phyloP scores from a whole-genome alignment of 1,139 yeast species.

The Blastobotrys malaysiensis region DNA sequence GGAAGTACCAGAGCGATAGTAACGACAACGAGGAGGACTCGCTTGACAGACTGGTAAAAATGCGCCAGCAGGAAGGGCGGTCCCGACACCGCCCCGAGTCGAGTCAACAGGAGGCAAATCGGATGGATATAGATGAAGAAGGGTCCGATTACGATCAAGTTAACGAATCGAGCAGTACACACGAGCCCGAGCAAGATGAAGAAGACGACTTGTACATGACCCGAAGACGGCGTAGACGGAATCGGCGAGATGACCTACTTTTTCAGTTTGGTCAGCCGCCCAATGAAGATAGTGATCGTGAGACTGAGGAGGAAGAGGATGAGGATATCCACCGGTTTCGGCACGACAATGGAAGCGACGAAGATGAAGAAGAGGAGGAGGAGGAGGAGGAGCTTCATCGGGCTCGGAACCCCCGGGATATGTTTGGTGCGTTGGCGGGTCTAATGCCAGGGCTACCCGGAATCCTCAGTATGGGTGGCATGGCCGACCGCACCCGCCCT shows the following conservation, averaged over 20 bases:
- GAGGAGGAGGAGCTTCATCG: constrained; percentile 4
- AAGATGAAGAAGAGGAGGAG: constrained; percentile 8
- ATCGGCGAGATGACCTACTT: background rate
- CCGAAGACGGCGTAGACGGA: background rate
- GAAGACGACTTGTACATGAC: constrained; percentile 1
- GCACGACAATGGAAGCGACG: constrained; percentile 1
- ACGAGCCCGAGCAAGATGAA: constrained; percentile 6
- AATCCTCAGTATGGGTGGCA: constrained; percentile 26
- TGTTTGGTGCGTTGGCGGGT: constrained; percentile 29
- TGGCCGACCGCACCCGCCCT: constrained; percentile 24
- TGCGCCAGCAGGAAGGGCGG: constrained; percentile 7
- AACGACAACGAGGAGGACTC: constrained; percentile 9
- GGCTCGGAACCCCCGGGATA: constrained; percentile 11
- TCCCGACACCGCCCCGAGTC: background rate
- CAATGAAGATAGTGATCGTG: background rate
- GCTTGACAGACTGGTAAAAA: constrained; percentile 5
- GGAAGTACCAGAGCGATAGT: background rate
- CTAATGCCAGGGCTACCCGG: constrained; percentile 35
- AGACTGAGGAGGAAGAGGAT: constrained; percentile 7
- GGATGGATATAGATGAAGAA: constrained; percentile 6
- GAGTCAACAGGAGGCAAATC: constrained; percentile 3
- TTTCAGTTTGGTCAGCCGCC: background rate
- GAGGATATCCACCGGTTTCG: background rate
- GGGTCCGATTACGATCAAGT: constrained; percentile 6
- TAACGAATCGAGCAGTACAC: constrained; percentile 3